phyloP scores from a whole-genome alignment of 257 asterid species.

The Paulownia fortunei region DNA sequence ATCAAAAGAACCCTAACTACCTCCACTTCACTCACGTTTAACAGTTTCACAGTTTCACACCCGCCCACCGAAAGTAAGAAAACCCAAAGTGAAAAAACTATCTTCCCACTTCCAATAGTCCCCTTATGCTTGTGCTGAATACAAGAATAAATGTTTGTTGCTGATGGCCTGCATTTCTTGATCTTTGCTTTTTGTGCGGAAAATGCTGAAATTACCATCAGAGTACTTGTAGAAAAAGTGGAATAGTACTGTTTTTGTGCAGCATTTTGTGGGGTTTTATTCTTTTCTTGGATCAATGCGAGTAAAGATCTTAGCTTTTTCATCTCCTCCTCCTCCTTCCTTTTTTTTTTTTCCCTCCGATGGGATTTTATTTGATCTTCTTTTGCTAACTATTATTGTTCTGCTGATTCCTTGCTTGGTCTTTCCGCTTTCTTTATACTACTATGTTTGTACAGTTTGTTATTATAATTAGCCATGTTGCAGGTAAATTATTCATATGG shows the following conservation, averaged over 20 bases:
- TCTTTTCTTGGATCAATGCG: conserved; percentile 33
- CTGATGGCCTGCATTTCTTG: conserved; percentile 11
- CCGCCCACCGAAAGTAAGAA: conserved; percentile 11
- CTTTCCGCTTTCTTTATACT: not conserved
- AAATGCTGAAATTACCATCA: not conserved
- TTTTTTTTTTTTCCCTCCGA: not conserved
- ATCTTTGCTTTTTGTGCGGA: not conserved
- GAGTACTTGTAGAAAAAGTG: conserved; percentile 2
- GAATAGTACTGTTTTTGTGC: not conserved
- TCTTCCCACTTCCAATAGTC: not conserved
- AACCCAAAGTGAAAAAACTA: not conserved
- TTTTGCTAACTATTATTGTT: not conserved
- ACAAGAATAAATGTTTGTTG: conserved; percentile 19
- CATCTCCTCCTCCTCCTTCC: too few species aligned
- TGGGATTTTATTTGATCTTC: conserved; percentile 22
- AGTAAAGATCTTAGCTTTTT: conserved; percentile 30
- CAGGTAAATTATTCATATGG: conserved; percentile 25
- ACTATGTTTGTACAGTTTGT: not conserved
- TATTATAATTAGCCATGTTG: not conserved
- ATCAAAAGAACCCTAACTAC: conserved; percentile 18
- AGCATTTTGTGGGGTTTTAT: not conserved
- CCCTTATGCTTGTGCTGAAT: not conserved
- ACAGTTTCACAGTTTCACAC: conserved; percentile 3
- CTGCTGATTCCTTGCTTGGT: conserved; percentile 31
- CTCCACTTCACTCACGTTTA: conserved; percentile 13